phyloP scores from a whole-genome alignment of 495 filamentous ascomycete species.

The Neurospora discreta region DNA sequence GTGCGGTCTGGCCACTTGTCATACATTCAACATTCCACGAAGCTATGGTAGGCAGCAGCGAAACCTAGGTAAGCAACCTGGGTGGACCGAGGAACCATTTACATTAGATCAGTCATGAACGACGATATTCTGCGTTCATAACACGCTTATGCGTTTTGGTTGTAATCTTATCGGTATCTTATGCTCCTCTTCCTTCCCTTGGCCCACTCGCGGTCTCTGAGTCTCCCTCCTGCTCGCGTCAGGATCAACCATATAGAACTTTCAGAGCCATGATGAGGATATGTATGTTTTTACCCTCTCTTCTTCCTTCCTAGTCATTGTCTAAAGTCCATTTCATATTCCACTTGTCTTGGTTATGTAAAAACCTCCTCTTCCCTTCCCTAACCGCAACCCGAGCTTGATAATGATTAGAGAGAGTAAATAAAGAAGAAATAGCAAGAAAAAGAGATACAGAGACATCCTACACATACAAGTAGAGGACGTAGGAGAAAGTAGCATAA shows the following conservation, averaged over 20 bases:
- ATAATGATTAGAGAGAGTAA: background rate
- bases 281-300: background rate
- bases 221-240: background rate
- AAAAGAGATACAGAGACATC: background rate
- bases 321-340: background rate
- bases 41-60: background rate
- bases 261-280: background rate
- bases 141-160: background rate
- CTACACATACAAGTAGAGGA: background rate
- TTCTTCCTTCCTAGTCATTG: background rate
- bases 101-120: background rate
- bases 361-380: background rate
- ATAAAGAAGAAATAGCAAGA: background rate
- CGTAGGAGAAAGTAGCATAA: background rate
- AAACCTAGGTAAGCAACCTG: background rate
- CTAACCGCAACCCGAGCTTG: background rate
- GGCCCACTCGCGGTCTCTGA: background rate
- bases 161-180: background rate
- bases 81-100: background rate
- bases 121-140: background rate
- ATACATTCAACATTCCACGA: background rate
- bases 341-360: background rate
- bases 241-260: background rate
- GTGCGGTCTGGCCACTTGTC: background rate
- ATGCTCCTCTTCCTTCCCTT: background rate